Evolutionary conservation across 345 rosid species (phyloP).

Genomic region (Excoecaria agallocha): DNA sequence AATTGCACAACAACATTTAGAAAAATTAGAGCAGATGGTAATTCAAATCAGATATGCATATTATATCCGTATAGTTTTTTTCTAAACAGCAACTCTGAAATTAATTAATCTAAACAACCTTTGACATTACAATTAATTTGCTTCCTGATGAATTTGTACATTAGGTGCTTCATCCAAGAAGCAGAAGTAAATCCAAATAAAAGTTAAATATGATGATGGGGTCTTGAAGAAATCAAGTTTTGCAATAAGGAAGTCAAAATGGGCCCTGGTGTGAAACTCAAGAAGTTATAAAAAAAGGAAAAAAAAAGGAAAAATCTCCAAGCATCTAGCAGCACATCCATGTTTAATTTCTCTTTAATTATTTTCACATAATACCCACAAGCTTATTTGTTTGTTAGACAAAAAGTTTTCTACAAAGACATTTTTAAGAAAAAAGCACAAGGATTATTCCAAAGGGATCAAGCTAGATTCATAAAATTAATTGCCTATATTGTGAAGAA

Average conservation of each 20-base stretch:
- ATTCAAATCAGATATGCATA: neutral
- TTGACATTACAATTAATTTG: neutral
- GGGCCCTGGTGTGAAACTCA: neutral
- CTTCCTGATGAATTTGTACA: neutral
- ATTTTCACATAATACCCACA: neutral
- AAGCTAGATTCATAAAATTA: too few species aligned
- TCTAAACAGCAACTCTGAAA: too few species aligned
- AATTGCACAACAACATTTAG: neutral
- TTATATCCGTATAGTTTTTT: neutral
- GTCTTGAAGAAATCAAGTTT: neutral
- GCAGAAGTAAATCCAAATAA: neutral
- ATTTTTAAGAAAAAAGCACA: neutral
- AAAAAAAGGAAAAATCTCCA: neutral
- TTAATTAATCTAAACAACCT: too few species aligned
- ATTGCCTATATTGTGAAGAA: neutral
- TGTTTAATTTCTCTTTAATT: neutral
- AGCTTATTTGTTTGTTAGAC: neutral
- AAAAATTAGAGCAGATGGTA: neutral
- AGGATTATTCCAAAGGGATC: too few species aligned
- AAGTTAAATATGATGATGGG: neutral
- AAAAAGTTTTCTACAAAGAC: neutral
- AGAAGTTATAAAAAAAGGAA: neutral
- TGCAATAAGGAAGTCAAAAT: neutral
- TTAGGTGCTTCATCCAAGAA: neutral
- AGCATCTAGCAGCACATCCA: neutral